These are phyloP conservation scores for Pythium sukuiense DNA, from an alignment of 352 stramenopile genomes.

Conservation along the genomic window DNA sequence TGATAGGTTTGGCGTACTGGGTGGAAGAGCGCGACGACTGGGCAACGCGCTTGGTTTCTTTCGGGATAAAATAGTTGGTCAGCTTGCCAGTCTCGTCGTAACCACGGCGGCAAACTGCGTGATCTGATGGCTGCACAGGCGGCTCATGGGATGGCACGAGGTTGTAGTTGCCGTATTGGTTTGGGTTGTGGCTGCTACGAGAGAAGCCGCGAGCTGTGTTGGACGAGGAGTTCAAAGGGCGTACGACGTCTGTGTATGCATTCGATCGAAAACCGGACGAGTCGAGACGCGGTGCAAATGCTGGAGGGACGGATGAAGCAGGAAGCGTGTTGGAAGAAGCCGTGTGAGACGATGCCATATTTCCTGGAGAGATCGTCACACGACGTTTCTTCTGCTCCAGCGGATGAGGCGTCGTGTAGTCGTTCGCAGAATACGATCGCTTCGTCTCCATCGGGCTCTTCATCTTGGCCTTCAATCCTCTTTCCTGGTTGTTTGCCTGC, in stretches of 20 bases:
- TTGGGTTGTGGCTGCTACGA: slow-evolving; percentile 63
- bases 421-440: slow-evolving; percentile 22
- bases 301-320: neutral
- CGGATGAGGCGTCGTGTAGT: slow-evolving; percentile 29
- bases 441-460: slow-evolving; percentile 34
- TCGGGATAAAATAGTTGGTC: slow-evolving; percentile 73
- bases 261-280: slow-evolving; percentile 45
- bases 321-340: slow-evolving; percentile 13
- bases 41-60: slow-evolving; percentile 36
- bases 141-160: slow-evolving; percentile 43
- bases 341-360: slow-evolving; percentile 7
- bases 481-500: slow-evolving; percentile 8
- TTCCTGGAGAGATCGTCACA: slow-evolving; percentile 26
- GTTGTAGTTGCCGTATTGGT: slow-evolving; percentile 69
- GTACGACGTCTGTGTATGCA: slow-evolving; percentile 71
- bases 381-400: slow-evolving; percentile 66
- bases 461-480: slow-evolving; percentile 20
- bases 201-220: slow-evolving; percentile 32
- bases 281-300: slow-evolving; percentile 36
- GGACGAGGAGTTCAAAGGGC: slow-evolving; percentile 35
- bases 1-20: slow-evolving; percentile 34
- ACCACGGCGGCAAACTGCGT: slow-evolving; percentile 51
- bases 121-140: slow-evolving; percentile 38
- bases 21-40: slow-evolving; percentile 24
- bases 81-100: slow-evolving; percentile 80